Evolutionary conservation across 2,329 filamentous ascomycete species (phyloP).

Genomic region (Fusarium phyllophilum): DNA sequence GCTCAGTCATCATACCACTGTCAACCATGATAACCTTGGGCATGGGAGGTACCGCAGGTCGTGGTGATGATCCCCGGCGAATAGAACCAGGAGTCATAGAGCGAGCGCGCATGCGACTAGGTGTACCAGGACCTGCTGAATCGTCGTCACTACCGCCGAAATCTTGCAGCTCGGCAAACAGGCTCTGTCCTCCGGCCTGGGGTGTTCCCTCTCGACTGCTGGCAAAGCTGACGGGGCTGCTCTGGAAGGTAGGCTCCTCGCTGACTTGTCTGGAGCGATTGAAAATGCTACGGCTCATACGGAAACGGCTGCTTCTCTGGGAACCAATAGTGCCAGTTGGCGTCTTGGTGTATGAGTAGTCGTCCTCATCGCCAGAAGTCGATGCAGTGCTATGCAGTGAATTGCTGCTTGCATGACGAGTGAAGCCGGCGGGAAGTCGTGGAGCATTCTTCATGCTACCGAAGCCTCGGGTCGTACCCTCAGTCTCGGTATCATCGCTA

Average conservation of each 20-base stretch:
- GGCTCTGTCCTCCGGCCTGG: constrained; percentile 71
- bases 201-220: constrained; percentile 62
- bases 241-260: constrained; percentile 66
- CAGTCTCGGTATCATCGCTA: constrained; percentile 92
- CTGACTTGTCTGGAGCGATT: constrained; percentile 68
- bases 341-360: constrained; percentile 66
- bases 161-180: constrained; percentile 91
- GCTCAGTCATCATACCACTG: constrained; percentile 69
- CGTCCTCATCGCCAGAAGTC: constrained; percentile 81
- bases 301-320: constrained; percentile 74
- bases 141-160: constrained; percentile 81
- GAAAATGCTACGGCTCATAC: constrained; percentile 71
- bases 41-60: constrained; percentile 60
- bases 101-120: constrained; percentile 60
- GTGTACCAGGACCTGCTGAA: constrained; percentile 66
- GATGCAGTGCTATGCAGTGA: constrained; percentile 91
- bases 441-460: constrained; percentile 56
- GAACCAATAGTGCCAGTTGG: constrained; percentile 68
- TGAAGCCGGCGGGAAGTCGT: constrained; percentile 51
- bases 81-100: constrained; percentile 61
- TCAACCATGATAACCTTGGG: constrained; percentile 68
- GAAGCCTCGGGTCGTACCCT: constrained; percentile 64
- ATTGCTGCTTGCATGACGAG: constrained; percentile 63
- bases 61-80: constrained; percentile 56
- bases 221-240: constrained; percentile 68